Percentiles rank a stretch among this genome's conserved stretches.
These are phyloP conservation scores for Trichoderma brevicompactum DNA, from an alignment of 2,329 filamentous ascomycete genomes.

Conservation along the genomic window DNA sequence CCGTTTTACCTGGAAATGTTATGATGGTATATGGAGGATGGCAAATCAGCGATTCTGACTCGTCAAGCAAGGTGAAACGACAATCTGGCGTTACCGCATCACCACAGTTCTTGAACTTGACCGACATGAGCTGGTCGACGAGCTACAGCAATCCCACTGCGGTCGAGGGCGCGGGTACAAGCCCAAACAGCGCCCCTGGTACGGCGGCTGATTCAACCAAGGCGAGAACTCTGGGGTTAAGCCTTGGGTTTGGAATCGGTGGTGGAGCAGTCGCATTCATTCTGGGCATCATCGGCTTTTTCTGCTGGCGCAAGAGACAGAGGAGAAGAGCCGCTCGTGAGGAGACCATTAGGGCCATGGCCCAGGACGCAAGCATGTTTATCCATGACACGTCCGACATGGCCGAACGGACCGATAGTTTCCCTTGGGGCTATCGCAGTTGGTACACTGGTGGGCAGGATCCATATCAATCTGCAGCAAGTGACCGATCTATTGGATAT, in stretches of 20 bases:
- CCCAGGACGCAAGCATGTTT: conserved; percentile 55
- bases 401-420: conserved; percentile 46
- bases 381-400: conserved; percentile 52
- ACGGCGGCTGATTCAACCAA: conserved; percentile 32
- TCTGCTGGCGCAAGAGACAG: conserved; percentile 55
- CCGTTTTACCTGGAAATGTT: conserved; percentile 66
- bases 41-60: conserved; percentile 46
- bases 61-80: conserved; percentile 43
- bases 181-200: conserved; percentile 35
- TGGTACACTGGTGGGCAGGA: conserved; percentile 54
- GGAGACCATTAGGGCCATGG: conserved; percentile 52
- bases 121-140: conserved; percentile 57
- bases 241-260: conserved; percentile 68
- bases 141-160: conserved; percentile 54
- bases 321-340: conserved; percentile 48
- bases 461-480: conserved; percentile 42
- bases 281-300: conserved; percentile 52
- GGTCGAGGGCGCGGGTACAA: not conserved
- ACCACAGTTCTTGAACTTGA: conserved; percentile 61
- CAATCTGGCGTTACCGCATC: conserved; percentile 36
- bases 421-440: conserved; percentile 38
- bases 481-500: conserved; percentile 52
- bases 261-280: conserved; percentile 54
- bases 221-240: conserved; percentile 56
- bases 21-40: conserved; percentile 71